Percentiles rank a stretch among this genome's conserved stretches.
phyloP scores from a whole-genome alignment of 78 protist genomes.

The Diacronema lutheri region DNA sequence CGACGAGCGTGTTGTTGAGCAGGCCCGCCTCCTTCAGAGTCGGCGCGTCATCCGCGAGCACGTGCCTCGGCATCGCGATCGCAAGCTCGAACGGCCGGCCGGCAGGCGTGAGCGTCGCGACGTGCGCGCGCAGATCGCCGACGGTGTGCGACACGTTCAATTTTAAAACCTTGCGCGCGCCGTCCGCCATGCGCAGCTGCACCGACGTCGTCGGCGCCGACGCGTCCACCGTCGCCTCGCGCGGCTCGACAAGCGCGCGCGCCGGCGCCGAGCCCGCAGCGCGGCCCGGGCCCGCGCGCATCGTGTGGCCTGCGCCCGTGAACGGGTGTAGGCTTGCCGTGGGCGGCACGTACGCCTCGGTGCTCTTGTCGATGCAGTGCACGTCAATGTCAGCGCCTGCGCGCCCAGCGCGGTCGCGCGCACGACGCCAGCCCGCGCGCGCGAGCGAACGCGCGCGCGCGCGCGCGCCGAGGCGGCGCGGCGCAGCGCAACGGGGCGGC shows the following conservation, averaged over 20 bases:
- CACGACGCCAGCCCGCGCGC: no score
- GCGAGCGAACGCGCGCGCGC: no score
- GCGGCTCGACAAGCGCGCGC: not conserved
- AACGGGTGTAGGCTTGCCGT: not conserved
- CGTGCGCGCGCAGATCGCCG: not conserved
- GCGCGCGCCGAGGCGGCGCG: no score
- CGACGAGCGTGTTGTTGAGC: not conserved
- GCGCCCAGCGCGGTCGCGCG: not conserved
- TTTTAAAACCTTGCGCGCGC: not conserved
- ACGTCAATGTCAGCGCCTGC: not conserved
- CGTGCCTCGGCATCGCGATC: not conserved
- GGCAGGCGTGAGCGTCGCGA: not conserved
- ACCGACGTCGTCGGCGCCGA: constrained; percentile 9
- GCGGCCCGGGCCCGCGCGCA: not conserved
- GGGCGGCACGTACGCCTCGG: constrained; percentile 19
- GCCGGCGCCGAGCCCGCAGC: no score
- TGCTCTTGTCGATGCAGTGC: not conserved
- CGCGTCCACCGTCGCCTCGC: not conserved
- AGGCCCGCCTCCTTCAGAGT: not conserved
- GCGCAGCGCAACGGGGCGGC: no score
- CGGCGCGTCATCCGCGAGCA: not conserved
- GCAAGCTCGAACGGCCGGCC: not conserved
- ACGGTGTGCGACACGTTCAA: not conserved
- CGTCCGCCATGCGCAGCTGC: not conserved
- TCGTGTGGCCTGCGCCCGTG: not conserved